Conservation (phyloP, 352 stramenopile genomes). For the Aphanomyces euteiches region DNA sequence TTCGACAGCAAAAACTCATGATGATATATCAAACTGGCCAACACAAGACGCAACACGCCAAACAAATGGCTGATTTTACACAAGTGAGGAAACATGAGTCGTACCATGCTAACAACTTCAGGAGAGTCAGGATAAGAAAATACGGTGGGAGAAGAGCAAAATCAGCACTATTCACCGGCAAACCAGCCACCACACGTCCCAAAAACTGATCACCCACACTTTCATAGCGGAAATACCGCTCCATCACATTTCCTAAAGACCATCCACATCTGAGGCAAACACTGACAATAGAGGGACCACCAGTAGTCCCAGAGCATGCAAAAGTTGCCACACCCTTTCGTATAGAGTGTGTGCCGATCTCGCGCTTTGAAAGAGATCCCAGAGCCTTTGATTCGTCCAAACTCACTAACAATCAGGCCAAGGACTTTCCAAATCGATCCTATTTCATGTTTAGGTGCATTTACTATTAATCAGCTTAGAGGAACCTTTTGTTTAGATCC, state of each 20-base stretch:
- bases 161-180: constrained; percentile 19
- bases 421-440: not conserved
- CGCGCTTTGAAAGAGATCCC: not conserved
- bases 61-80: not conserved
- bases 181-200: constrained; percentile 10
- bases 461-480: too few relatives aligned
- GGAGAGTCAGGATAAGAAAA: not conserved
- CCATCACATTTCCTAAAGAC: constrained; percentile 23
- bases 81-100: constrained; percentile 1
- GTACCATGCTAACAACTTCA: not conserved
- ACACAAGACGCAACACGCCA: not conserved
- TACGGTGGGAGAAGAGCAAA: constrained; percentile 28
- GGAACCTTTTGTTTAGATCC: constrained; percentile 20
- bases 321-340: constrained; percentile 32
- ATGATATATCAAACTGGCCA: not conserved
- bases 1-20: not conserved
- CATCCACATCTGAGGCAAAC: constrained; percentile 25
- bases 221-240: constrained; percentile 28
- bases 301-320: constrained; percentile 17
- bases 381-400: too few relatives aligned
- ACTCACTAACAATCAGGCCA: too few relatives aligned
- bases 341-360: constrained; percentile 21
- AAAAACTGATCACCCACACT: constrained; percentile 10
- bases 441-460: too few relatives aligned
- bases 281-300: constrained; percentile 21